A percentile compares a stretch with the other conserved stretches of the same genome.
Conservation (phyloP, 371 early-diverging fungal genomes). For the Mortierella sp. region DNA sequence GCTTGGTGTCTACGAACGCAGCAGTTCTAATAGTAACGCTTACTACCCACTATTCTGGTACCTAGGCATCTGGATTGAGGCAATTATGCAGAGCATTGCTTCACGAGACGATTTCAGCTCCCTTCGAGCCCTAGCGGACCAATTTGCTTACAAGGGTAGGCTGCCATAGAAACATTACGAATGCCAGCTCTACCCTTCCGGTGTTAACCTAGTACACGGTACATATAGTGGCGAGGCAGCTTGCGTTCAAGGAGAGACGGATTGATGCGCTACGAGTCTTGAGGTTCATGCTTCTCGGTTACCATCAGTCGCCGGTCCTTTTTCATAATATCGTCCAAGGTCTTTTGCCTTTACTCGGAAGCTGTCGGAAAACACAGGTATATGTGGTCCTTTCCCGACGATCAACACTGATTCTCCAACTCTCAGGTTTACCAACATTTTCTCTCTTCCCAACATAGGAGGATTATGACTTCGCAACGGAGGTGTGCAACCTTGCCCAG, state of each 20-base stretch:
- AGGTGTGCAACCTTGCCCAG: conserved; percentile 36
- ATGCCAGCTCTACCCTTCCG: not conserved
- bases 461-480: conserved; percentile 25
- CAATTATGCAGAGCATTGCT: conserved; percentile 44
- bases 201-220: too few species aligned
- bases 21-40: too few species aligned
- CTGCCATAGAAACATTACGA: not conserved
- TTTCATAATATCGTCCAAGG: conserved; percentile 56
- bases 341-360: conserved; percentile 23
- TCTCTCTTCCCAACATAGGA: conserved; percentile 19
- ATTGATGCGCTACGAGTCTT: conserved; percentile 35
- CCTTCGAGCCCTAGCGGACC: conserved; percentile 32
- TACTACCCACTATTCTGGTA: not conserved
- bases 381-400: too few species aligned
- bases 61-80: conserved; percentile 37
- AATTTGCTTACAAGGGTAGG: conserved; percentile 45
- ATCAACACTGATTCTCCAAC: too few species aligned
- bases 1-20: too few species aligned
- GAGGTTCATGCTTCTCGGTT: conserved; percentile 43
- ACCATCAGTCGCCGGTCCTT: conserved; percentile 44
- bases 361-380: conserved; percentile 38
- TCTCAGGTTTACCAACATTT: too few species aligned
- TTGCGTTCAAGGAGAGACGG: conserved; percentile 29
- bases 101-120: conserved; percentile 35
- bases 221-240: conserved; percentile 34